Evolutionary conservation across 306 rosid species (phyloP).

Genomic region (Malus sylvestris): DNA sequence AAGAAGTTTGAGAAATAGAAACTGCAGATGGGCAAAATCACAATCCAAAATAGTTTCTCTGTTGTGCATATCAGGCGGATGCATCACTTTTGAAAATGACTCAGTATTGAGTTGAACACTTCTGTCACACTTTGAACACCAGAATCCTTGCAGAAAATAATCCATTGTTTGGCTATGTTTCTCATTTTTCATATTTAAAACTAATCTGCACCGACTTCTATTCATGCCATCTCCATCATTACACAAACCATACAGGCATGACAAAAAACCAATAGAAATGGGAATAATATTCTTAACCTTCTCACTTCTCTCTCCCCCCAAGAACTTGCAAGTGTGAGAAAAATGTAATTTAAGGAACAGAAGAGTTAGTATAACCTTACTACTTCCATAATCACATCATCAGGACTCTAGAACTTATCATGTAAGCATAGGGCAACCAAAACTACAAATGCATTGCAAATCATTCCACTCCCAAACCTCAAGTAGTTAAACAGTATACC

Average conservation of each 20-base stretch:
- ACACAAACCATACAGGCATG: constrained; percentile 81
- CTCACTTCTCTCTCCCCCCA: constrained; percentile 41
- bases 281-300: constrained; percentile 59
- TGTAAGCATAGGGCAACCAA: background rate
- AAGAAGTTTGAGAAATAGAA: constrained; percentile 65
- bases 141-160: constrained; percentile 62
- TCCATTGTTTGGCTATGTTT: constrained; percentile 44
- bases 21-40: constrained; percentile 44
- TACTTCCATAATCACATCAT: background rate
- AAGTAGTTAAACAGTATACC: background rate
- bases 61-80: constrained; percentile 25
- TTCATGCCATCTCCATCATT: constrained; percentile 26
- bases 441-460: background rate
- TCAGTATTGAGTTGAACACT: constrained; percentile 24
- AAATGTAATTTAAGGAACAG: constrained; percentile 21
- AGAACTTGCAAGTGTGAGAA: constrained; percentile 38
- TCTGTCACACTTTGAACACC: constrained; percentile 80
- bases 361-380: background rate
- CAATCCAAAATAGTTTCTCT: constrained; percentile 35
- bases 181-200: constrained; percentile 34
- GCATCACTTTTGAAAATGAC: constrained; percentile 29
- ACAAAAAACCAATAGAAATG: constrained; percentile 67
- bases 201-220: constrained; percentile 48
- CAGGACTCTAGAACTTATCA: background rate
- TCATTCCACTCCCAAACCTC: background rate